phyloP scores from a whole-genome alignment of 306 rosid species.

The Begonia fuchsioides region DNA sequence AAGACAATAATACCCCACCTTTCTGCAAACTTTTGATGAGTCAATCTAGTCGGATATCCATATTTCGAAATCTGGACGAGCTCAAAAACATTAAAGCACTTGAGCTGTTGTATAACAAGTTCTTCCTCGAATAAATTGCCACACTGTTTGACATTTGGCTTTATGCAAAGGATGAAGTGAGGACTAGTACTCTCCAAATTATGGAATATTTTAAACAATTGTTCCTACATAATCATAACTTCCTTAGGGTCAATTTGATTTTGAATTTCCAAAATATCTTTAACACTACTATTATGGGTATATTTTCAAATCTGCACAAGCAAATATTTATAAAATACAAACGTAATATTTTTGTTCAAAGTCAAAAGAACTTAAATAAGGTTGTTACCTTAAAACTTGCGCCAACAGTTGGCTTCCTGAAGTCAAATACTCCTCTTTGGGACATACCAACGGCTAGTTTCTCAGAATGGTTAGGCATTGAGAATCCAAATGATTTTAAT shows the following conservation, averaged over 20 bases:
- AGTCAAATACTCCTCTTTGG: conserved; percentile 26
- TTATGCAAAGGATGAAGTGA: conserved; percentile 83
- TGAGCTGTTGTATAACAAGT: conserved; percentile 70
- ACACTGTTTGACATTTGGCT: conserved; percentile 61
- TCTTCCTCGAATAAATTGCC: conserved; percentile 53
- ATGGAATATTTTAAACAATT: conserved; percentile 67
- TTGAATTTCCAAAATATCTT: background rate
- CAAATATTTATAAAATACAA: too few relatives aligned
- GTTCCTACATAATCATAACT: conserved; percentile 36
- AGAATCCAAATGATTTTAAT: conserved; percentile 36
- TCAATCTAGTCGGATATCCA: conserved; percentile 78
- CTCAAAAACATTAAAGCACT: conserved; percentile 67
- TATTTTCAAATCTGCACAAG: too few relatives aligned
- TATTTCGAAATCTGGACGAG: conserved; percentile 67
- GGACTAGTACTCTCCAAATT: conserved; percentile 77
- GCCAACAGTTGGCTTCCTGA: conserved; percentile 44
- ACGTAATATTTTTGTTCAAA: too few relatives aligned
- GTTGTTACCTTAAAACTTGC: conserved; percentile 58
- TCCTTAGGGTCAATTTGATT: background rate
- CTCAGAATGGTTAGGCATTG: conserved; percentile 23
- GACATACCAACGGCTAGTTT: conserved; percentile 23
- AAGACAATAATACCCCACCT: conserved; percentile 26
- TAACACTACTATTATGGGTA: too few relatives aligned
- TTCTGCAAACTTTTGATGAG: conserved; percentile 80
- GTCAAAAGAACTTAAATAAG: too few relatives aligned